Conservation (phyloP, 805 yeast species). For the Kazachstania bromeliacearum region DNA sequence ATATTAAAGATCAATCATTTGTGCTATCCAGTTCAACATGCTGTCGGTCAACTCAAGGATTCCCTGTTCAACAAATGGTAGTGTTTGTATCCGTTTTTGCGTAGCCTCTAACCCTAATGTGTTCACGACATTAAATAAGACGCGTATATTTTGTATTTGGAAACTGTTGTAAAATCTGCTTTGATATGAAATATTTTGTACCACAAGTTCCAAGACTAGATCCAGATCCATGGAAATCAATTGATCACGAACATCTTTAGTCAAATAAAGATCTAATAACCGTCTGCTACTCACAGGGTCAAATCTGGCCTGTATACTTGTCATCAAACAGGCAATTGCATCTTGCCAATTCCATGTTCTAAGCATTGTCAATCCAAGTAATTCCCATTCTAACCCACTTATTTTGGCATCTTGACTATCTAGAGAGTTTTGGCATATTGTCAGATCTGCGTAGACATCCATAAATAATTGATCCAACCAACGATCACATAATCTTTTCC, state of each 20-base stretch:
- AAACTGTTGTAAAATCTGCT: conserved; percentile 55
- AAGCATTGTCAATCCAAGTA: conserved; percentile 48
- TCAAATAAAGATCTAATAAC: conserved; percentile 36
- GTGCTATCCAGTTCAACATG: conserved; percentile 1
- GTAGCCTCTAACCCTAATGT: conserved; percentile 16
- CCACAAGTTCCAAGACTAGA: conserved; percentile 34
- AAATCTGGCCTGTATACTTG: conserved; percentile 48
- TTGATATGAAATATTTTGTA: conserved; percentile 51
- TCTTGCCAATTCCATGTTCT: conserved; percentile 41
- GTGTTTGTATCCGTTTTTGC: conserved; percentile 14
- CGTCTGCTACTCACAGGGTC: conserved; percentile 49
- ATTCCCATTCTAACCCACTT: conserved; percentile 66
- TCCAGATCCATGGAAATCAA: conserved; percentile 24
- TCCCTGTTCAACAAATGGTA: conserved; percentile 13
- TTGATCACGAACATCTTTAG: neutral
- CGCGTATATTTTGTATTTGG: conserved; percentile 35
- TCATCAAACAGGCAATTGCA: conserved; percentile 44
- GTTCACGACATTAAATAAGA: conserved; percentile 33
- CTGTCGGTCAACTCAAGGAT: conserved; percentile 4
- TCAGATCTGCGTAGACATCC: conserved; percentile 29
- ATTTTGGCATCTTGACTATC: conserved; percentile 33
- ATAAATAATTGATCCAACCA: conserved; percentile 30
- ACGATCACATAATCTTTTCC: conserved; percentile 26
- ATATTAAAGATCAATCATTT: neutral
- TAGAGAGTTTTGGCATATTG: conserved; percentile 23